These are phyloP conservation scores for Lomentospora prolificans DNA, from an alignment of 2,329 filamentous ascomycete genomes.

Conservation along the genomic window DNA sequence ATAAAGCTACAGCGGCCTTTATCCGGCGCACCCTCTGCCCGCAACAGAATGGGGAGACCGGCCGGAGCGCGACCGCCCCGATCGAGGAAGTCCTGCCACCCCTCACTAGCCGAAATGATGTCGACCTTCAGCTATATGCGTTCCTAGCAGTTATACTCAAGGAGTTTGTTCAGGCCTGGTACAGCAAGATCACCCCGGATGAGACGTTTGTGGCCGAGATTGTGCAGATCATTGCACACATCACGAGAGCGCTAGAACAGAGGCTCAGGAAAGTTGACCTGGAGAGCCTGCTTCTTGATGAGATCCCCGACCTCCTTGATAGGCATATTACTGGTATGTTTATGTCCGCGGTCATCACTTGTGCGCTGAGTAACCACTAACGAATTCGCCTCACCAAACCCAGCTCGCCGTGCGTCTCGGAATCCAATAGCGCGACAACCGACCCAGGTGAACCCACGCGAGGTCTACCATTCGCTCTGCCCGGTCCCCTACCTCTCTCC, in stretches of 20 bases:
- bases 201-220: conserved; percentile 81
- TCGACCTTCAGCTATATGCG: conserved; percentile 82
- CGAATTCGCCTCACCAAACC: conserved; percentile 2
- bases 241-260: conserved; percentile 79
- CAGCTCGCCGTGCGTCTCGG: conserved; percentile 66
- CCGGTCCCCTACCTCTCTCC: conserved; percentile 75
- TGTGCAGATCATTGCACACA: conserved; percentile 84
- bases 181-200: conserved; percentile 83
- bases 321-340: conserved; percentile 74
- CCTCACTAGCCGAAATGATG: conserved; percentile 85
- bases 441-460: conserved; percentile 50
- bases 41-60: conserved; percentile 51
- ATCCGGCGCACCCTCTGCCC: conserved; percentile 78
- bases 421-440: conserved; percentile 47
- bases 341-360: no score
- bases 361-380: neutral
- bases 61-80: conserved; percentile 33
- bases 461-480: conserved; percentile 74
- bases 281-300: conserved; percentile 74
- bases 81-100: conserved; percentile 80
- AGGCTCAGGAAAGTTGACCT: conserved; percentile 73
- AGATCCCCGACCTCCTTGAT: conserved; percentile 73
- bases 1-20: conserved; percentile 69
- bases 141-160: conserved; percentile 81
- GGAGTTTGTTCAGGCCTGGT: conserved; percentile 90